Evolutionary conservation across 306 rosid species (phyloP).

Genomic region (Mimosa bimucronata): DNA sequence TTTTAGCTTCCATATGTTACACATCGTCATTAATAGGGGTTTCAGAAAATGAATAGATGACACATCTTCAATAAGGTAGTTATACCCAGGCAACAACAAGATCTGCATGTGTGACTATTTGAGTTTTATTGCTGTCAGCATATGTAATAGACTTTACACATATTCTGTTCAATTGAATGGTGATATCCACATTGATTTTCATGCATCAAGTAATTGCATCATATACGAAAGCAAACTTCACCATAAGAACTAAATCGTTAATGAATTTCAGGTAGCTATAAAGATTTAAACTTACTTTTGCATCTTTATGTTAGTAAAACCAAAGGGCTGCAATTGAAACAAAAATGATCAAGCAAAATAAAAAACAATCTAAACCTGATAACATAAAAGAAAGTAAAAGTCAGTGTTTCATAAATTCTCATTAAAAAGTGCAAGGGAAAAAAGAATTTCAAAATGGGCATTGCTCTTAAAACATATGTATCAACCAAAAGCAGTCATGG

Average conservation of each 20-base stretch:
- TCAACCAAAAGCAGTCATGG: too few relatives aligned
- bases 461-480: too few relatives aligned
- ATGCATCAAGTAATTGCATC: slow-evolving; percentile 36
- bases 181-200: background rate
- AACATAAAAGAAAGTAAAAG: too few relatives aligned
- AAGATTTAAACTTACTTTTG: slow-evolving; percentile 56
- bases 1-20: too few relatives aligned
- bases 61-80: background rate
- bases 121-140: background rate
- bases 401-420: too few relatives aligned
- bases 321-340: slow-evolving; percentile 55
- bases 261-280: background rate
- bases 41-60: background rate
- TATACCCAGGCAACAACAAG: background rate
- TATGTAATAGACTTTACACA: background rate
- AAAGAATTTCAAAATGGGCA: too few relatives aligned
- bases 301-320: slow-evolving; percentile 43
- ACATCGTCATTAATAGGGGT: background rate
- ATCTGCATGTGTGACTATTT: background rate
- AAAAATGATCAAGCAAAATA: background rate
- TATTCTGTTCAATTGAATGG: background rate
- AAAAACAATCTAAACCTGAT: too few relatives aligned
- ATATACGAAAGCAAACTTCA: slow-evolving; percentile 36
- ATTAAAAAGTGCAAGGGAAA: too few relatives aligned
- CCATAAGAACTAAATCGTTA: slow-evolving; percentile 14